phyloP scores from a whole-genome alignment of 148 eudicot genomes.

The Linanthus parryae region DNA sequence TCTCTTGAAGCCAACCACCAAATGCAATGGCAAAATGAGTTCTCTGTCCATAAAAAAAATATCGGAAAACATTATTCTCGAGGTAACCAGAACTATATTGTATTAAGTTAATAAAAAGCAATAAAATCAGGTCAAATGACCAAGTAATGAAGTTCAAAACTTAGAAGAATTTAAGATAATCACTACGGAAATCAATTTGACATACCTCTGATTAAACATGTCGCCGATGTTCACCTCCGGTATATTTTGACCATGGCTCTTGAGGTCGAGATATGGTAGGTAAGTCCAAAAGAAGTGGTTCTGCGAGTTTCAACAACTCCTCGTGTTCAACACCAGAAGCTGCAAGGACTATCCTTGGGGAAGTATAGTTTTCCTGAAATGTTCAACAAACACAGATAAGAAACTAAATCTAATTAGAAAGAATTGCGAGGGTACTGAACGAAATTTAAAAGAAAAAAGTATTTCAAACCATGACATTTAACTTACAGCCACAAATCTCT shows the following conservation, averaged over 20 bases:
- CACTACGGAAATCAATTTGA: background rate
- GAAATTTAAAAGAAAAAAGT: background rate
- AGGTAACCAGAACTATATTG: background rate
- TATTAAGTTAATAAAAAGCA: too few relatives aligned
- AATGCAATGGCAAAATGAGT: slow-evolving; percentile 66
- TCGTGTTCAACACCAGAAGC: slow-evolving; percentile 61
- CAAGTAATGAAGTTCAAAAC: too few relatives aligned
- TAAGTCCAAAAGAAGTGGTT: slow-evolving; percentile 55
- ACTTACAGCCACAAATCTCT: slow-evolving; percentile 60
- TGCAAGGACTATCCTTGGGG: slow-evolving; percentile 55
- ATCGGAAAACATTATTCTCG: background rate
- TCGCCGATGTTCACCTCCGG: slow-evolving; percentile 61
- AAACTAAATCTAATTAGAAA: background rate
- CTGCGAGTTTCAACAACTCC: slow-evolving; percentile 40
- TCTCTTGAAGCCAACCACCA: slow-evolving; percentile 76
- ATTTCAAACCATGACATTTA: background rate
- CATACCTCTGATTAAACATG: slow-evolving; percentile 51
- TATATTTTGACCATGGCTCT: slow-evolving; percentile 45
- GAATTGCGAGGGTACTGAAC: too few relatives aligned
- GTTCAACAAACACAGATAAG: slow-evolving; percentile 4
- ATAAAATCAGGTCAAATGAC: background rate
- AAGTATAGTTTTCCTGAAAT: slow-evolving; percentile 52
- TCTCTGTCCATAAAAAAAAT: slow-evolving; percentile 22
- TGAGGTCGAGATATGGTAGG: slow-evolving; percentile 24
- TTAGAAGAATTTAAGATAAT: background rate